phyloP scores from a whole-genome alignment of 306 rosid species.

The Vigna reflexopilosa region DNA sequence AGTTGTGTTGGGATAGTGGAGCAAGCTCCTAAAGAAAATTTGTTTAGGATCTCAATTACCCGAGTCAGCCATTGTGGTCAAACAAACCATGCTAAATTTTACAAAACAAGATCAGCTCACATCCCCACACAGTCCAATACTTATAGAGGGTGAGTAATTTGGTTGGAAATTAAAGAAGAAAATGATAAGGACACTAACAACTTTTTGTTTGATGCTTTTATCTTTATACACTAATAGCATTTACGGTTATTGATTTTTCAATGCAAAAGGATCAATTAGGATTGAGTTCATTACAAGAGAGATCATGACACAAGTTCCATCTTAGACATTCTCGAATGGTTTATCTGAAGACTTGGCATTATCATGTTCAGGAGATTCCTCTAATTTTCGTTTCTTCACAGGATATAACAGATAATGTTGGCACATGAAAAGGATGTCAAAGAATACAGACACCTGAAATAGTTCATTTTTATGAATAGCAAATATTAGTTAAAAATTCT shows the following conservation, averaged over 20 bases:
- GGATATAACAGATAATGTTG: conserved; percentile 82
- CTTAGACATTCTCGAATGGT: conserved; percentile 50
- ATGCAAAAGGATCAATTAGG: not conserved
- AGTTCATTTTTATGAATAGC: conserved; percentile 29
- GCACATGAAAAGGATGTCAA: conserved; percentile 74
- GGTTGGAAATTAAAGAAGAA: not conserved
- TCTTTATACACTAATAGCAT: not conserved
- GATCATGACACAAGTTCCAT: not conserved
- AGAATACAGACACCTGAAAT: conserved; percentile 76
- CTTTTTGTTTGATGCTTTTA: not conserved
- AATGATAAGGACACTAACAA: not conserved
- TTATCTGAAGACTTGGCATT: conserved; percentile 45
- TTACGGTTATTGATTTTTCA: too few relatives aligned
- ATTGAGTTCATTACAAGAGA: not conserved
- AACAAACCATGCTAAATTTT: not conserved
- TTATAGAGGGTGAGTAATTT: not conserved
- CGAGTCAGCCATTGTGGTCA: too few relatives aligned
- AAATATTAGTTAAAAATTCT: not conserved
- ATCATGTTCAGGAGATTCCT: conserved; percentile 36
- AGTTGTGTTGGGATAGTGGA: too few relatives aligned
- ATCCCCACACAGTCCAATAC: not conserved
- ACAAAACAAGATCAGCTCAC: not conserved
- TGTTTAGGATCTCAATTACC: too few relatives aligned
- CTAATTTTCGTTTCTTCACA: conserved; percentile 33
- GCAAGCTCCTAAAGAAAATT: too few relatives aligned